Evolutionary conservation across 2,329 filamentous ascomycete genomes (phyloP).

Genomic region (Ascochyta viciae-villosae): DNA sequence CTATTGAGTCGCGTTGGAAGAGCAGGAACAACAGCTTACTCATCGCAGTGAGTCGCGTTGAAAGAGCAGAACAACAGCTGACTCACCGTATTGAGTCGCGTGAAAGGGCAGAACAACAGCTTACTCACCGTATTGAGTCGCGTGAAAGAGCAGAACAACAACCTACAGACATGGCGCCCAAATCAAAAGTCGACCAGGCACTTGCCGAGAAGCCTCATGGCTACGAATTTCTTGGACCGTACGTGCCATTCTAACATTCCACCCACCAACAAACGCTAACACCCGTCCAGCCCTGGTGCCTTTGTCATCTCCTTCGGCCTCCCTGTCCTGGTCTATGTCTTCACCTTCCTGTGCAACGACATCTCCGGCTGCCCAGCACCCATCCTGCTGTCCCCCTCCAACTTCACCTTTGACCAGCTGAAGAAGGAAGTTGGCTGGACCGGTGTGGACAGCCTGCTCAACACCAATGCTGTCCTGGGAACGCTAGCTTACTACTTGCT

Average conservation of each 20-base stretch:
- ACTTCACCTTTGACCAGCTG: constrained; percentile 72
- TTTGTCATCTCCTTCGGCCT: constrained; percentile 80
- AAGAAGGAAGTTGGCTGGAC: constrained; percentile 87
- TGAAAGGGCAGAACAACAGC: background rate
- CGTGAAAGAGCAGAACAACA: background rate
- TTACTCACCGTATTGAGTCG: background rate
- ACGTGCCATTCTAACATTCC: constrained; percentile 24
- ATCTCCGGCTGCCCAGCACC: constrained; percentile 88
- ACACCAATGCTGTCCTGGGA: constrained; percentile 71
- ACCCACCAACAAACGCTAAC: constrained; percentile 18
- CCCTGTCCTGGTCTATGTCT: constrained; percentile 78
- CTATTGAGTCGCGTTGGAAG: too few relatives aligned
- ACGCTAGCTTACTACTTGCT: constrained; percentile 80
- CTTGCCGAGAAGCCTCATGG: constrained; percentile 43
- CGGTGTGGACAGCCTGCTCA: constrained; percentile 74
- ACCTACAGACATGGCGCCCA: constrained; percentile 34
- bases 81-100: too few relatives aligned
- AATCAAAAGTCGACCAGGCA: constrained; percentile 28
- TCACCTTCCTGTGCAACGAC: constrained; percentile 90
- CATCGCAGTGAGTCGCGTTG: too few relatives aligned
- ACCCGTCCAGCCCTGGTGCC: constrained; percentile 69
- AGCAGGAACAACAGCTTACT: too few relatives aligned
- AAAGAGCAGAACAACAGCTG: too few relatives aligned
- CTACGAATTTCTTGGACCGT: constrained; percentile 52
- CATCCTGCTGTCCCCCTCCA: constrained; percentile 75